phyloP scores from a whole-genome alignment of 192 early-diverging fungal species.

The Coemansia sp. region DNA sequence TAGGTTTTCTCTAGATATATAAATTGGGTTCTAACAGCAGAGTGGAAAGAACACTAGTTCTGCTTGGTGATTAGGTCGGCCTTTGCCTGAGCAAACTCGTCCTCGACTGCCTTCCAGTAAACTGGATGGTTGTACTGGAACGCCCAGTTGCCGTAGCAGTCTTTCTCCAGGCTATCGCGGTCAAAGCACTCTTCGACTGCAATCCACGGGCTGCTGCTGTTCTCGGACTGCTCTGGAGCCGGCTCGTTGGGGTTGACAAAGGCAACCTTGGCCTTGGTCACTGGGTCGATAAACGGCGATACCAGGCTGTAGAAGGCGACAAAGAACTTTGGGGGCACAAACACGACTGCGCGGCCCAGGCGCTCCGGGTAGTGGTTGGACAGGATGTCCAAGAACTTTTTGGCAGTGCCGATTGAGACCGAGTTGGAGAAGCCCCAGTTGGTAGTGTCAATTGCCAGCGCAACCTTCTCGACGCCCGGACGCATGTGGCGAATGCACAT shows the following conservation, averaged over 20 bases:
- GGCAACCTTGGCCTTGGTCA: slow-evolving; percentile 83
- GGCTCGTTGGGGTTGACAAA: slow-evolving; percentile 68
- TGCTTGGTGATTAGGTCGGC: slow-evolving; percentile 14
- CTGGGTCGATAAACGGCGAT: slow-evolving; percentile 88
- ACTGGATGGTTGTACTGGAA: slow-evolving; percentile 66
- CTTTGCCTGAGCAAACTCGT: slow-evolving; percentile 46
- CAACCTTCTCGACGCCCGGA: slow-evolving; percentile 70
- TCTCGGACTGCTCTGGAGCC: background rate
- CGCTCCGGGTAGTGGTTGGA: slow-evolving; percentile 91
- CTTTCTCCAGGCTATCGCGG: slow-evolving; percentile 54
- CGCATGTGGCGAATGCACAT: slow-evolving; percentile 67
- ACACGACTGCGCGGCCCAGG: slow-evolving; percentile 65
- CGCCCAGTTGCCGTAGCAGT: slow-evolving; percentile 70
- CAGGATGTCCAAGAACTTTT: slow-evolving; percentile 77
- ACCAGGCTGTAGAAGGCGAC: slow-evolving; percentile 79
- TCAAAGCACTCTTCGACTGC: slow-evolving; percentile 40
- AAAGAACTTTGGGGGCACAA: slow-evolving; percentile 86
- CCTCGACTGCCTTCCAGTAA: slow-evolving; percentile 64
- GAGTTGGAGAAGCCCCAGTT: slow-evolving; percentile 63
- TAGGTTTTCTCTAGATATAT: background rate
- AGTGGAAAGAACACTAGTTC: background rate
- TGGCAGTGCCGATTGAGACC: slow-evolving; percentile 69
- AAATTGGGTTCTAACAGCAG: background rate
- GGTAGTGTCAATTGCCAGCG: slow-evolving; percentile 81
- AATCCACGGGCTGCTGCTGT: slow-evolving; percentile 35